phyloP scores from a whole-genome alignment of 2,329 filamentous ascomycete species.

The Colletotrichum higginsianum region DNA sequence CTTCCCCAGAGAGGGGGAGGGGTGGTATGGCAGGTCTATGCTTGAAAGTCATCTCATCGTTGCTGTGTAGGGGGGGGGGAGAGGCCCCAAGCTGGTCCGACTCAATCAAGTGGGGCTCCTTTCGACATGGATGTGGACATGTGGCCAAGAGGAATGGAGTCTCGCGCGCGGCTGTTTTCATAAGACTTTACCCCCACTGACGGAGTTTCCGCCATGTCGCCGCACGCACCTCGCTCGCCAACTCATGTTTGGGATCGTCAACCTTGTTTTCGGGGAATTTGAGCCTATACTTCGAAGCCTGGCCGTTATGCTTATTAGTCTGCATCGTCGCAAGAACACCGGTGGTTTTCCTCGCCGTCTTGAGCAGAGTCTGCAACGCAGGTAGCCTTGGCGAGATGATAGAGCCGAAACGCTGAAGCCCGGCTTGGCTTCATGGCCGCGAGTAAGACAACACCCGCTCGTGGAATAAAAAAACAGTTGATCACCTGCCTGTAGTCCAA shows the following conservation, averaged over 20 bases:
- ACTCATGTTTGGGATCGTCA: no score
- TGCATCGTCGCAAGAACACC: background rate
- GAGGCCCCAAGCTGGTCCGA: background rate
- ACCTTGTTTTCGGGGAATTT: background rate
- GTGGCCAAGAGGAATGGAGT: background rate
- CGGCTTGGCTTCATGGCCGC: no score
- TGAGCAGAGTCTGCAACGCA: background rate
- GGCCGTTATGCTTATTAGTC: background rate
- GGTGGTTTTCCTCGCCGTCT: background rate
- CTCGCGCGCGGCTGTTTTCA: constrained; percentile 2
- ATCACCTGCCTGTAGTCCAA: background rate
- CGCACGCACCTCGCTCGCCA: no score
- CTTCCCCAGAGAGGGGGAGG: no score
- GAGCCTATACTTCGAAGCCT: background rate
- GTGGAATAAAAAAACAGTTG: background rate
- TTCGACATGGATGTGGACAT: background rate
- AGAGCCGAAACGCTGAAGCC: background rate
- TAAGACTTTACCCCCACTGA: background rate
- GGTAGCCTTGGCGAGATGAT: background rate
- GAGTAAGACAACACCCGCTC: background rate
- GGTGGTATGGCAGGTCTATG: background rate
- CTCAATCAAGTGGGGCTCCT: background rate
- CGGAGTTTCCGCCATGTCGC: background rate
- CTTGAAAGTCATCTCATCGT: background rate
- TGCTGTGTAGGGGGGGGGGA: no score